A percentile compares a stretch with the other conserved stretches of the same genome.
These are phyloP conservation scores for Magnusiomyces paraingens DNA, from an alignment of 1,139 yeast genomes.

Conservation along the genomic window DNA sequence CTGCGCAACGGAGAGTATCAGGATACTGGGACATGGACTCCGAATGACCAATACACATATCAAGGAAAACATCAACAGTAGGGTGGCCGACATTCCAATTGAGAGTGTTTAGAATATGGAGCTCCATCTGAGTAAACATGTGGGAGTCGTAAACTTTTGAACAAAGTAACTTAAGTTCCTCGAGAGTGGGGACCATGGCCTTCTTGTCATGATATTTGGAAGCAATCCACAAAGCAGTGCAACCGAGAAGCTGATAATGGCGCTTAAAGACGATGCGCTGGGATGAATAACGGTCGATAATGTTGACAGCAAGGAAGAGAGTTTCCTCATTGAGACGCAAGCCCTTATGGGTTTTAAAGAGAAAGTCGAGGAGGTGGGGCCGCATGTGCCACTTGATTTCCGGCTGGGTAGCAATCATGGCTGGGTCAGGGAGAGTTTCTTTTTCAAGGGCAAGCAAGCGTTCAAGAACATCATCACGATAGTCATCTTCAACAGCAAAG, in stretches of 20 bases:
- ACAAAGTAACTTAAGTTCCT: conserved; percentile 73
- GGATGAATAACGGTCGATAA: conserved; percentile 87
- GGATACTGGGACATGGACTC: conserved; percentile 27
- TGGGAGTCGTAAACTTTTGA: conserved; percentile 79
- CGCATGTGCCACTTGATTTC: conserved; percentile 93
- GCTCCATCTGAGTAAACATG: conserved; percentile 94
- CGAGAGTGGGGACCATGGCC: conserved; percentile 70
- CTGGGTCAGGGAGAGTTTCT: conserved; percentile 25
- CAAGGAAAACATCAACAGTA: conserved; percentile 34
- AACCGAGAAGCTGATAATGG: conserved; percentile 89
- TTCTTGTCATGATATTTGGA: conserved; percentile 90
- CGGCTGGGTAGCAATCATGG: conserved; percentile 86
- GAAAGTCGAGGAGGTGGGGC: conserved; percentile 75
- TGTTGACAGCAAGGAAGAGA: conserved; percentile 67
- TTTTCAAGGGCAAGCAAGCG: not conserved
- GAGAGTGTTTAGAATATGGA: conserved; percentile 74
- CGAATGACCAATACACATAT: conserved; percentile 26
- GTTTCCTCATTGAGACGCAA: conserved; percentile 74
- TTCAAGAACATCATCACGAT: not conserved
- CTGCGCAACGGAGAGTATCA: conserved; percentile 45
- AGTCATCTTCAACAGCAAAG: not conserved
- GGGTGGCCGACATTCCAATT: conserved; percentile 76
- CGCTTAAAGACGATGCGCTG: conserved; percentile 84
- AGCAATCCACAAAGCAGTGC: conserved; percentile 92
- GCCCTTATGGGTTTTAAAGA: conserved; percentile 74